Percentiles rank a stretch among this genome's conserved stretches.
Evolutionary conservation across 768 basidiomycete genomes (phyloP).

Genomic region (Daedaleopsis nitida): DNA sequence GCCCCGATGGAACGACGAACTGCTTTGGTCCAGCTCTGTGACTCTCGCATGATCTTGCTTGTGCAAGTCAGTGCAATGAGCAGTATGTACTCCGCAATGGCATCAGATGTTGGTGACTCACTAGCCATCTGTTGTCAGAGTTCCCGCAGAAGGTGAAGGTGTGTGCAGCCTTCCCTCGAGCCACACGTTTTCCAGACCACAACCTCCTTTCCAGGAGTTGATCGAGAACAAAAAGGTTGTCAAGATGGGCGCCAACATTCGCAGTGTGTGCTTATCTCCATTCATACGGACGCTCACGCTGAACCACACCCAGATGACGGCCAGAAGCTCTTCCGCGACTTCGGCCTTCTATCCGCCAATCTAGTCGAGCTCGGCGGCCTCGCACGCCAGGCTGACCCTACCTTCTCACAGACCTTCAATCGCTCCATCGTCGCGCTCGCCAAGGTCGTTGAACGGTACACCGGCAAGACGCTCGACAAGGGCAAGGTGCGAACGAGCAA

Average conservation of each 20-base stretch:
- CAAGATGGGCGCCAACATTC: conserved; percentile 53
- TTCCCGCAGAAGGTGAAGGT: conserved; percentile 48
- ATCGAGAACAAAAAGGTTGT: conserved; percentile 42
- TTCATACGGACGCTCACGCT: neutral
- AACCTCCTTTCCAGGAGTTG: conserved; percentile 37
- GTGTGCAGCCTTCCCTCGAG: neutral
- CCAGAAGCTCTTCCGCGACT: conserved; percentile 49
- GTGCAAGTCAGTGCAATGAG: conserved; percentile 52
- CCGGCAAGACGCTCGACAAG: conserved; percentile 41
- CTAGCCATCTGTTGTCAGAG: conserved; percentile 26
- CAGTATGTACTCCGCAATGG: conserved; percentile 14
- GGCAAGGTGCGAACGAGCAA: conserved; percentile 48
- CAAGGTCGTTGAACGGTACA: conserved; percentile 46
- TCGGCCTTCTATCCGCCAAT: conserved; percentile 40
- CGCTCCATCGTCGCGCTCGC: conserved; percentile 46
- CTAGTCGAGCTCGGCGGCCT: conserved; percentile 50
- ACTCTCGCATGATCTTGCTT: conserved; percentile 44
- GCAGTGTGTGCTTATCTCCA: conserved; percentile 35
- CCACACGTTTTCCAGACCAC: neutral
- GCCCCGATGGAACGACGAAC: conserved; percentile 34
- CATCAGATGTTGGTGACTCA: neutral
- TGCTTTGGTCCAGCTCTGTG: conserved; percentile 50
- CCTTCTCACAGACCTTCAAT: conserved; percentile 35
- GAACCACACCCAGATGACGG: conserved; percentile 42
- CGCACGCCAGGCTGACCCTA: conserved; percentile 41